These are phyloP conservation scores for Silene conica DNA, from an alignment of 148 eudicot species.

Conservation along the genomic window DNA sequence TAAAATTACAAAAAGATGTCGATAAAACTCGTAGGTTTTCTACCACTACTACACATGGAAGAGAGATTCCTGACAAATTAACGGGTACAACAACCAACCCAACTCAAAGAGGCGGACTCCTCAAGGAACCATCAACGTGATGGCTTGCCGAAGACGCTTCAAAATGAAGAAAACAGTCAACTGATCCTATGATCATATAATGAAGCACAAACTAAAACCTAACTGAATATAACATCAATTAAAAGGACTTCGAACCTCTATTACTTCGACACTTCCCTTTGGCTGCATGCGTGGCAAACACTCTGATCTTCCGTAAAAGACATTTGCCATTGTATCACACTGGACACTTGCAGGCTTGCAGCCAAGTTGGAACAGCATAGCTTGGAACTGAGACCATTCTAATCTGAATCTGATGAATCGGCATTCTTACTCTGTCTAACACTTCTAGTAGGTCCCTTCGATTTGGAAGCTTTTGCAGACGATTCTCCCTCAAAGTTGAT, in stretches of 20 bases:
- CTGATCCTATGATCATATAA: neutral
- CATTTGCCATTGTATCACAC: neutral
- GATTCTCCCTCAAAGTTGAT: constrained; percentile 84
- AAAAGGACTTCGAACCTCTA: neutral
- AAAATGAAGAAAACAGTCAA: too few species aligned
- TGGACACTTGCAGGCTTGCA: neutral
- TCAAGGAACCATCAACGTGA: neutral
- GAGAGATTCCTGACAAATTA: neutral
- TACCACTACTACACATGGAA: neutral
- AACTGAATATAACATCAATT: neutral
- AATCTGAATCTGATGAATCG: constrained; percentile 33
- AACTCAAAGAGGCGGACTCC: neutral
- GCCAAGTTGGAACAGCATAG: neutral
- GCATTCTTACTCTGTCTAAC: constrained; percentile 65
- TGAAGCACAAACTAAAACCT: neutral
- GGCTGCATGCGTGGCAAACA: neutral
- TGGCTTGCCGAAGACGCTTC: neutral
- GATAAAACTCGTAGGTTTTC: neutral
- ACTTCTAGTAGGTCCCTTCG: constrained; percentile 51
- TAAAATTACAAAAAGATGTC: neutral
- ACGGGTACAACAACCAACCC: neutral
- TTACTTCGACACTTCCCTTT: neutral
- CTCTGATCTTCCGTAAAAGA: neutral
- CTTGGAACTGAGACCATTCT: neutral
- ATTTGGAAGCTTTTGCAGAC: constrained; percentile 47